Evolutionary conservation across 345 rosid genomes (phyloP).

Genomic region (Gossypium thurberi): DNA sequence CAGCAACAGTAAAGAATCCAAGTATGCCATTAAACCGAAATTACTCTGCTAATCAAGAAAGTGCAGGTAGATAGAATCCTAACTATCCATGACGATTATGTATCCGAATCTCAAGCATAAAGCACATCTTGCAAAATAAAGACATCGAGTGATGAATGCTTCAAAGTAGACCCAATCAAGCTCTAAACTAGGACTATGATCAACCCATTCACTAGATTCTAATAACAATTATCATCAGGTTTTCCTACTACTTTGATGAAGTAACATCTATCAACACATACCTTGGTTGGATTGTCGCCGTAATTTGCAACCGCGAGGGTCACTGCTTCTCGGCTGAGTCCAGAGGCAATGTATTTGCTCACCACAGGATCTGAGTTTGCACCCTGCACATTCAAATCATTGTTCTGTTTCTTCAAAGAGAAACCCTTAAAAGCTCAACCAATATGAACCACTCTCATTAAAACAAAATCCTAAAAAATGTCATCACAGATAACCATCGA

Average conservation of each 20-base stretch:
- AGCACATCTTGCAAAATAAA: background rate
- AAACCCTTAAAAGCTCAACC: background rate
- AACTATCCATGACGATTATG: background rate
- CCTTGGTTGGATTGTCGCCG: conserved; percentile 87
- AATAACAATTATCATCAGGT: background rate
- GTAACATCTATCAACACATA: conserved; percentile 14
- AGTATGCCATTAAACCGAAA: background rate
- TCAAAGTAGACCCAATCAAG: background rate
- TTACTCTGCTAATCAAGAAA: background rate
- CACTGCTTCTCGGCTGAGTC: conserved; percentile 68
- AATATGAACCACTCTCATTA: background rate
- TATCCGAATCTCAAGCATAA: background rate
- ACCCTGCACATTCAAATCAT: conserved; percentile 37
- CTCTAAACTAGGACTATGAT: background rate
- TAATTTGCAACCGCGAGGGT: conserved; percentile 65
- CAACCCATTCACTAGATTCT: background rate
- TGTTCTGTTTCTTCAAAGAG: background rate
- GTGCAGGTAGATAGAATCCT: background rate
- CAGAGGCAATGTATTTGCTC: conserved; percentile 59
- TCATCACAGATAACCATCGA: background rate
- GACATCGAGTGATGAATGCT: background rate
- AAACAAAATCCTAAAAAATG: background rate
- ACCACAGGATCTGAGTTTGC: conserved; percentile 51
- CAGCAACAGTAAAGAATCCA: background rate
- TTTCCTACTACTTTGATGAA: background rate